A percentile compares a stretch with the other conserved stretches of the same genome.
These are phyloP conservation scores for Debaryomyces hansenii DNA, from an alignment of 805 yeast species.

Conservation along the genomic window DNA sequence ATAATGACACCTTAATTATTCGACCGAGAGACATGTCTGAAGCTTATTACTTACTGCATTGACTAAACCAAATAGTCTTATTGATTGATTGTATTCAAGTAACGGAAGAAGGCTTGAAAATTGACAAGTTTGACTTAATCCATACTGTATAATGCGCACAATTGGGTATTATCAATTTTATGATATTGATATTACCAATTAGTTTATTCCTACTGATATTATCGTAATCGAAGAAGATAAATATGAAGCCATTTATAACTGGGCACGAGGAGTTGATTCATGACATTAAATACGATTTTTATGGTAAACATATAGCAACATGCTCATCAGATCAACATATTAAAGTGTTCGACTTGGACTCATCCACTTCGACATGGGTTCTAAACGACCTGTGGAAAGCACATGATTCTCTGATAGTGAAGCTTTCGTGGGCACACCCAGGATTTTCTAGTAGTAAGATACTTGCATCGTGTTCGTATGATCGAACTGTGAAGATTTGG, in stretches of 20 bases:
- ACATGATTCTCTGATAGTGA: slow-evolving; percentile 84
- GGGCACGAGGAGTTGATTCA: slow-evolving; percentile 93
- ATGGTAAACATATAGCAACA: slow-evolving; percentile 90
- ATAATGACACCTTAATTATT: slow-evolving; percentile 9
- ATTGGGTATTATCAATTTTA: background rate
- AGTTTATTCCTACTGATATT: background rate
- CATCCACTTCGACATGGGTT: slow-evolving; percentile 71
- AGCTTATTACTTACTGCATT: no score
- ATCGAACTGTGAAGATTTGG: slow-evolving; percentile 86
- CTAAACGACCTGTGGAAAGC: slow-evolving; percentile 92
- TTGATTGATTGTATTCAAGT: no score
- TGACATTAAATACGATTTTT: slow-evolving; percentile 88
- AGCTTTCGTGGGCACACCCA: slow-evolving; percentile 91
- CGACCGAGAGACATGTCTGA: background rate
- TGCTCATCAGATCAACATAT: slow-evolving; percentile 94
- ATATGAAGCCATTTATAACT: slow-evolving; percentile 70
- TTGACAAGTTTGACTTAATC: background rate
- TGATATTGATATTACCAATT: background rate
- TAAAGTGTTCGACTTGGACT: slow-evolving; percentile 78
- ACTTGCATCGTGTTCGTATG: slow-evolving; percentile 86
- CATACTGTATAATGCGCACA: background rate
- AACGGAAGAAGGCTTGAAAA: background rate
- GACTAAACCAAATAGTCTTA: no score
- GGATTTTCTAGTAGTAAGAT: slow-evolving; percentile 76
- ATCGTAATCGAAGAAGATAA: background rate